phyloP scores from a whole-genome alignment of 768 basidiomycete species.

The Kwoniella bestiolae region DNA sequence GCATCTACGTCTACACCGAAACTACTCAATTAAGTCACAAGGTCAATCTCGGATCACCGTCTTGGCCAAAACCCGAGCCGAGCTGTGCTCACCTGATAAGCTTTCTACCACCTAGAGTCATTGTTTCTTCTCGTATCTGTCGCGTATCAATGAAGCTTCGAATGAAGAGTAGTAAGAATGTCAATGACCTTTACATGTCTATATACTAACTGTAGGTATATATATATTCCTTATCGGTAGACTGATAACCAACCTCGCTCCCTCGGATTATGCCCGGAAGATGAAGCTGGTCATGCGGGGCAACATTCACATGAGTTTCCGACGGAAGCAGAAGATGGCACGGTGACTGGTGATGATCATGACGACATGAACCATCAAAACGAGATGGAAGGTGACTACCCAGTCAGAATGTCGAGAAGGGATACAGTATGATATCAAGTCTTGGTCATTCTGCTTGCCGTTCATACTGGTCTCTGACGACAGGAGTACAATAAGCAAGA shows the following conservation, averaged over 20 bases:
- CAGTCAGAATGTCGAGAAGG: background rate
- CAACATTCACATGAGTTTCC: background rate
- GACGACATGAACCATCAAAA: background rate
- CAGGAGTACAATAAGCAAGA: background rate
- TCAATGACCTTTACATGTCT: too few relatives aligned
- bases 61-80: background rate
- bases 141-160: background rate
- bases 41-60: background rate
- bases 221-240: background rate
- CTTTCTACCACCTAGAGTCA: slow-evolving; percentile 24
- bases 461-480: too few relatives aligned
- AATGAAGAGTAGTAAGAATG: too few relatives aligned
- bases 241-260: background rate
- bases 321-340: background rate
- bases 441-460: too few relatives aligned
- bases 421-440: too few relatives aligned
- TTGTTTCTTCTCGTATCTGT: background rate
- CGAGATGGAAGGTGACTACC: background rate
- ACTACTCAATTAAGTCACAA: background rate
- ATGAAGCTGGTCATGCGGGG: background rate
- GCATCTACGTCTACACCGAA: slow-evolving; percentile 75
- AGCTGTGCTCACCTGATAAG: slow-evolving; percentile 13
- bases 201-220: too few relatives aligned
- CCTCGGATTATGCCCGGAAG: slow-evolving; percentile 8
- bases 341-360: background rate